phyloP scores from a whole-genome alignment of 495 filamentous ascomycete genomes.

The Hypomontagnella monticulosa region DNA sequence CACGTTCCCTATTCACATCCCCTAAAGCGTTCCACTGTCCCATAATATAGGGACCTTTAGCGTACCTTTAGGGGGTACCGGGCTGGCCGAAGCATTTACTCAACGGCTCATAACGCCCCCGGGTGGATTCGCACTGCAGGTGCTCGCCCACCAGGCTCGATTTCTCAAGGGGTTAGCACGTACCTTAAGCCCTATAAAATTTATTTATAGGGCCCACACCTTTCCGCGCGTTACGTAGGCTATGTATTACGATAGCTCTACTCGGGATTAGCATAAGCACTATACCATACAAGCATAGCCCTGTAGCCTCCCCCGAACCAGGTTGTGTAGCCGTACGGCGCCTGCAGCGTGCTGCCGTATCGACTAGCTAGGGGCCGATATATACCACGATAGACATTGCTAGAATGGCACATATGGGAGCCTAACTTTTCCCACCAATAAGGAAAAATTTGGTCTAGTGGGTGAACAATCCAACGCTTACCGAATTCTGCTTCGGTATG shows the following conservation, averaged over 20 bases:
- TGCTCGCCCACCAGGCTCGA: conserved; percentile 11
- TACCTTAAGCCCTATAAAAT: conserved; percentile 5
- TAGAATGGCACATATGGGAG: neutral
- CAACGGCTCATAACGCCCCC: conserved; percentile 3
- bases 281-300: too few species aligned
- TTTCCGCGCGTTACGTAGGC: too few species aligned
- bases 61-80: neutral
- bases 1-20: conserved; percentile 4
- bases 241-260: too few species aligned
- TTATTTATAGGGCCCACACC: neutral
- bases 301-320: conserved; percentile 1
- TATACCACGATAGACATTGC: too few species aligned
- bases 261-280: conserved; percentile 1
- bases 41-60: too few species aligned
- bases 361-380: conserved; percentile 2
- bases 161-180: conserved; percentile 16
- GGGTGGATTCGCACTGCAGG: conserved; percentile 15
- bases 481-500: conserved; percentile 14
- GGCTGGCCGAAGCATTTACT: conserved; percentile 11
- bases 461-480: conserved; percentile 14
- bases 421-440: conserved; percentile 4
- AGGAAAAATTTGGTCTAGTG: conserved; percentile 5
- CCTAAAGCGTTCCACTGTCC: neutral
- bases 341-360: neutral
- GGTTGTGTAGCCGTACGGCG: conserved; percentile 1